Evolutionary conservation across 2,329 filamentous ascomycete species (phyloP), one percentile per base, ranked within the genome.

Genomic region (Aureobasidium leucospermi): DNA sequence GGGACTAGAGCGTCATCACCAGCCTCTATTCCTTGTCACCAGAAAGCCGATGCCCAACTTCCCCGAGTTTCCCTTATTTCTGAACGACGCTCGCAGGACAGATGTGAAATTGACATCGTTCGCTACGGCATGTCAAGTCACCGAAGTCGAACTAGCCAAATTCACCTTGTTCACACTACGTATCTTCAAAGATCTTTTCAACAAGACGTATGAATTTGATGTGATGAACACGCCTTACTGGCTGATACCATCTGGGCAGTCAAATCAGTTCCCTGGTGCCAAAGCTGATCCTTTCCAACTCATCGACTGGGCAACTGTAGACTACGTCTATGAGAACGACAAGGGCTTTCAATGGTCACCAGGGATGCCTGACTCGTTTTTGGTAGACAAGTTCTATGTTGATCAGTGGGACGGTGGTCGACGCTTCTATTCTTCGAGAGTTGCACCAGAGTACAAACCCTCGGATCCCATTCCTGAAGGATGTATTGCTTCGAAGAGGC

Each of bases 111-210:
- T 82, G 9, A 60, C 34, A 11, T 68, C 76, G 0, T 63, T 87
- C 1, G 56, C 67, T 0, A 65, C 63, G 0, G 67, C 77, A 0
- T 65, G 91, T 0, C 10, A 71, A 0, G 63, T 84, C 0, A 70
- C 74, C 0, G 65, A 75, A 0, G 67, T 74, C 0, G 68, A 78
- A 1, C 64, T 90, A 0, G 72, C 80, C 0, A 70, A 76, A 1
- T 70, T 97, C n/a, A 85, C 84, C 0, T 73, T 71, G 0, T 96
- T 94, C 69, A 96, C 89, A 0, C 74, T 95, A 42, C 79, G 81
- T 4, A 73, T 95, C 0, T 96, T 95, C 71, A 76, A 83, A 15
- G 90, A 97, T 65, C 77, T 96, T 0, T 97, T 96, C 75, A 93
- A 91, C 71, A 99, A 99, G 71, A 79, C 80, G 3, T 99, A 90